A percentile compares a stretch with the other conserved stretches of the same genome.
Conservation (phyloP, 2,329 filamentous ascomycete species). For the Akanthomyces uredinophilus region DNA sequence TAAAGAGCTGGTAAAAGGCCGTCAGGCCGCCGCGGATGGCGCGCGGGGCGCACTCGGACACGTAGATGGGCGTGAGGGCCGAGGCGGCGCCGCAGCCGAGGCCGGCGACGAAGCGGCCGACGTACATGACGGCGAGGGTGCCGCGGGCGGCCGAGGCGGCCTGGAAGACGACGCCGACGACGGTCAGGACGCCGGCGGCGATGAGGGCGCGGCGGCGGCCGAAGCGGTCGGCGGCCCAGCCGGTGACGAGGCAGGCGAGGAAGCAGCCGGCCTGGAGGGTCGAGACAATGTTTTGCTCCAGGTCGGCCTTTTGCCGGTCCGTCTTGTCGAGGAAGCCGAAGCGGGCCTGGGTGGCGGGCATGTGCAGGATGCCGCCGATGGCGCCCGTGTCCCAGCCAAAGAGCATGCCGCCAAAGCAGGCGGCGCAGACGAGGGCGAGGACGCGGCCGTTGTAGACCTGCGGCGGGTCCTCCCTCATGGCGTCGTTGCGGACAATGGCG, state of each 20-base stretch:
- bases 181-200: slow-evolving; percentile 50
- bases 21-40: slow-evolving; percentile 47
- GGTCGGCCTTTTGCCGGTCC: slow-evolving; percentile 38
- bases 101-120: slow-evolving; percentile 53
- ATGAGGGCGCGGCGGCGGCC: slow-evolving; percentile 54
- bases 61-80: slow-evolving; percentile 39
- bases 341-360: slow-evolving; percentile 49
- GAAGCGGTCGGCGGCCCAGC: slow-evolving; percentile 47
- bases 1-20: slow-evolving; percentile 47
- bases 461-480: slow-evolving; percentile 61
- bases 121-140: slow-evolving; percentile 57
- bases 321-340: slow-evolving; percentile 30
- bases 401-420: slow-evolving; percentile 61
- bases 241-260: slow-evolving; percentile 54
- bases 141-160: slow-evolving; percentile 49
- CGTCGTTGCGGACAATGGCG: slow-evolving; percentile 61
- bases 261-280: slow-evolving; percentile 66
- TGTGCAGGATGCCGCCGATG: slow-evolving; percentile 61
- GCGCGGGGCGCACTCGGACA: slow-evolving; percentile 45
- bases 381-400: slow-evolving; percentile 55
- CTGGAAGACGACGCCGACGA: slow-evolving; percentile 60
- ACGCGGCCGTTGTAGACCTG: slow-evolving; percentile 69
- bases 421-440: slow-evolving; percentile 56
- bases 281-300: slow-evolving; percentile 64
- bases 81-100: slow-evolving; percentile 47